Evolutionary conservation across 768 basidiomycete genomes (phyloP).

Genomic region (Xerocomus potaroensis): DNA sequence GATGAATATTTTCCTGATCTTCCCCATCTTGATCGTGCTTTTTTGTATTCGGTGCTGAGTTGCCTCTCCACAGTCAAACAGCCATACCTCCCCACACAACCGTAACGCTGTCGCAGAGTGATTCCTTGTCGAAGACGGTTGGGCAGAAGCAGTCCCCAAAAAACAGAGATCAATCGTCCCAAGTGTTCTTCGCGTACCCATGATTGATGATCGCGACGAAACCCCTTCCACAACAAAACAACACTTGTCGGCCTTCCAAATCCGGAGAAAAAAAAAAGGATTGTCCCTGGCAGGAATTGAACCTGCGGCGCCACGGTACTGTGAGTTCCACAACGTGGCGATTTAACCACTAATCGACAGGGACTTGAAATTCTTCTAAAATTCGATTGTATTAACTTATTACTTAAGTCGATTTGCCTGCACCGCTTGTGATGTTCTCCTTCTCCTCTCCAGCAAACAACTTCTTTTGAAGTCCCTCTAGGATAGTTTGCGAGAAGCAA

Average conservation of each 20-base stretch:
- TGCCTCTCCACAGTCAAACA: constrained; percentile 84
- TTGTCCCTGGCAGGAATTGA: constrained; percentile 38
- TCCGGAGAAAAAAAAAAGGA: constrained; percentile 9
- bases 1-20: constrained; percentile 77
- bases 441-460: too few relatives aligned
- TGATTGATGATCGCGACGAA: constrained; percentile 3
- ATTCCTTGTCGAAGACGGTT: constrained; percentile 73
- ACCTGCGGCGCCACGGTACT: constrained; percentile 36
- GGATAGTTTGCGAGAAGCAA: constrained; percentile 6
- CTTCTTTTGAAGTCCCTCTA: not conserved
- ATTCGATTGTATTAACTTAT: too few relatives aligned
- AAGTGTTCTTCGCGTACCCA: constrained; percentile 19
- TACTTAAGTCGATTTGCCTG: not conserved
- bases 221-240: too few relatives aligned
- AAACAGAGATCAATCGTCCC: constrained; percentile 59
- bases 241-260: too few relatives aligned
- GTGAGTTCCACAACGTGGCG: constrained; percentile 37
- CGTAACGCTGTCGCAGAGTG: constrained; percentile 71
- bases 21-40: constrained; percentile 72
- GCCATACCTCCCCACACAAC: constrained; percentile 67
- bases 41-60: constrained; percentile 76
- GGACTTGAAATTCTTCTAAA: constrained; percentile 28
- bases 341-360: constrained; percentile 43
- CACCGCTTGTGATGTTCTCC: too few relatives aligned
- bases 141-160: constrained; percentile 77